phyloP scores from a whole-genome alignment of 1,284 basidiomycete genomes.

The Fomes fomentarius region DNA sequence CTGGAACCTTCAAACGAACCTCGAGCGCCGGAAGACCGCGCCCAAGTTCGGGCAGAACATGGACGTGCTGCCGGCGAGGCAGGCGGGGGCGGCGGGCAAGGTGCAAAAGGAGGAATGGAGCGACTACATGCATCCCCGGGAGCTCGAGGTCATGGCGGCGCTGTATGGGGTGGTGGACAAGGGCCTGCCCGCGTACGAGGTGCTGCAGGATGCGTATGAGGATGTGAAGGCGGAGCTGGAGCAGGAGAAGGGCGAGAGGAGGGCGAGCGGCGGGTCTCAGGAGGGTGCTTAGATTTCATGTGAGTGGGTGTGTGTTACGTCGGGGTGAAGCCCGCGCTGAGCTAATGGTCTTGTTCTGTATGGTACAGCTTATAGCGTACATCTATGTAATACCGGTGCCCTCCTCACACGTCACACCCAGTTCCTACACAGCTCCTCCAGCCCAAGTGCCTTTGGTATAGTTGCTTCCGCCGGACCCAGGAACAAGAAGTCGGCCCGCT shows the following conservation, averaged over 20 bases:
- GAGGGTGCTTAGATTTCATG: not conserved
- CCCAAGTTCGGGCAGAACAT: slow-evolving; percentile 41
- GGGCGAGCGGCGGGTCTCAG: no score
- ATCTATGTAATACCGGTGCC: slow-evolving; percentile 1
- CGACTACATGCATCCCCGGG: slow-evolving; percentile 37
- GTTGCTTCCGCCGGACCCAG: slow-evolving; percentile 17
- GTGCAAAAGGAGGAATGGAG: slow-evolving; percentile 17
- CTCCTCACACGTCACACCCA: not conserved
- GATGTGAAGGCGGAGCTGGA: slow-evolving; percentile 2
- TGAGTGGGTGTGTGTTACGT: not conserved
- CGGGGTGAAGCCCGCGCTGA: no score
- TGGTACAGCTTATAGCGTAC: no score
- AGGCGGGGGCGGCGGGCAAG: slow-evolving; percentile 1
- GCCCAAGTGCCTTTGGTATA: slow-evolving; percentile 19
- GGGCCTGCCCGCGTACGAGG: slow-evolving; percentile 56
- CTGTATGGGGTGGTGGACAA: slow-evolving; percentile 56
- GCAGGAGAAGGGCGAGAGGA: not conserved
- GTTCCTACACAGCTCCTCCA: not conserved
- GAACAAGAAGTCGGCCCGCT: slow-evolving; percentile 20
- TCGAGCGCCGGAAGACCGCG: slow-evolving; percentile 32
- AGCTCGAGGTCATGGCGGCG: slow-evolving; percentile 53
- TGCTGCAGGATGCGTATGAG: slow-evolving; percentile 51
- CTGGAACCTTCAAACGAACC: slow-evolving; percentile 12
- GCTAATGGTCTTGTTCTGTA: no score
- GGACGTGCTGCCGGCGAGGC: not conserved